phyloP scores from a whole-genome alignment of 2,329 filamentous ascomycete species.

The Fusarium nisikadoi region DNA sequence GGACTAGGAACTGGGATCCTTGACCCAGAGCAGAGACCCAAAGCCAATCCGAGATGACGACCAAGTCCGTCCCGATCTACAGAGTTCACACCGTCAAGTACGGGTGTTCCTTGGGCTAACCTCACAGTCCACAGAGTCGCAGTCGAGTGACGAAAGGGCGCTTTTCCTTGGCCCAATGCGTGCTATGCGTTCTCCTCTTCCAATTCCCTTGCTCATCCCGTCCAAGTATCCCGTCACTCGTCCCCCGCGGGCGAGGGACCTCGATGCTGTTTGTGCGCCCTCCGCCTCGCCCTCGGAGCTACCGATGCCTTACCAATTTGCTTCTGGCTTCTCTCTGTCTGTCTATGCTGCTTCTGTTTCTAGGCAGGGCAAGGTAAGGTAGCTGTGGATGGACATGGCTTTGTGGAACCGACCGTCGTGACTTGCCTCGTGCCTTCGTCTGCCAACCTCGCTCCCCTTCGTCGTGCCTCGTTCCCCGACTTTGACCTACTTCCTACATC shows the following conservation, averaged over 20 bases:
- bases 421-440: slow-evolving; percentile 45
- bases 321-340: slow-evolving; percentile 17
- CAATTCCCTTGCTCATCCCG: slow-evolving; percentile 15
- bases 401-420: slow-evolving; percentile 49
- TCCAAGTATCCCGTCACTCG: slow-evolving; percentile 40
- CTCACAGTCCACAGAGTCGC: slow-evolving; percentile 37
- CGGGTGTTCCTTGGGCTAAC: slow-evolving; percentile 26
- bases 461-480: slow-evolving; percentile 35
- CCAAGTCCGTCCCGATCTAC: slow-evolving; percentile 45
- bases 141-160: slow-evolving; percentile 35
- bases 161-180: slow-evolving; percentile 40
- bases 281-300: slow-evolving; percentile 41
- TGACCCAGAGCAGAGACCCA: not conserved
- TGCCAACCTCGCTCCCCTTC: slow-evolving; percentile 41
- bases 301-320: slow-evolving; percentile 25
- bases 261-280: slow-evolving; percentile 31
- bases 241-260: slow-evolving; percentile 40
- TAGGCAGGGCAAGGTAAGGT: not conserved
- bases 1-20: slow-evolving; percentile 17
- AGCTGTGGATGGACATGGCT: slow-evolving; percentile 12
- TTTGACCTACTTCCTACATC: slow-evolving; percentile 32
- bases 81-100: slow-evolving; percentile 45
- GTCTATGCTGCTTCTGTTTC: slow-evolving; percentile 10
- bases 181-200: slow-evolving; percentile 9
- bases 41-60: slow-evolving; percentile 16